These are phyloP conservation scores for Diphasiastrum complanatum DNA, from an alignment of 83 land plant genomes.

Conservation along the genomic window DNA sequence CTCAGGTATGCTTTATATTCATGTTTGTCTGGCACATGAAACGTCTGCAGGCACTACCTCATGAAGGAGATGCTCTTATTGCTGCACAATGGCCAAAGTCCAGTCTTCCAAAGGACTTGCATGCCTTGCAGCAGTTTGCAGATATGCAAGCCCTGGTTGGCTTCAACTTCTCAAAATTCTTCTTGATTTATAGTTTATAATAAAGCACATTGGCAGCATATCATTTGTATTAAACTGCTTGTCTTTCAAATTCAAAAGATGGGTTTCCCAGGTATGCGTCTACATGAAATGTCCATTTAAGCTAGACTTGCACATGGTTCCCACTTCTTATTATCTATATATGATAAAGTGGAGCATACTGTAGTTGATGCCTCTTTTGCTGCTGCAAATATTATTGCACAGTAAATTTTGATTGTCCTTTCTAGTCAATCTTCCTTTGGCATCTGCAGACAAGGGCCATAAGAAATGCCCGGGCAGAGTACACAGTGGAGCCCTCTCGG, in stretches of 20 bases:
- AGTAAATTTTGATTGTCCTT: not conserved
- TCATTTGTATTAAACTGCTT: no score
- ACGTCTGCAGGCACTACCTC: slow-evolving; percentile 71
- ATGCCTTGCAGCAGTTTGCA: slow-evolving; percentile 61
- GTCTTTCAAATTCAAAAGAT: no score
- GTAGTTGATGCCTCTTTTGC: no score
- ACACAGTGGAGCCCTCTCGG: slow-evolving; percentile 86
- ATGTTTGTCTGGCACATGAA: not conserved
- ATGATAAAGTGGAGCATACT: no score
- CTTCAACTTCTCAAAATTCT: slow-evolving; percentile 9
- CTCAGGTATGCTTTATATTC: slow-evolving; percentile 1
- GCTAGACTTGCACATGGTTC: no score
- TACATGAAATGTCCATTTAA: no score
- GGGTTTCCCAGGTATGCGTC: no score
- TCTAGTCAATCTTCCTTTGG: not conserved
- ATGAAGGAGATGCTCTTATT: slow-evolving; percentile 52
- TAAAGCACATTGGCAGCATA: no score
- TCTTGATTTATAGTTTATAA: no score
- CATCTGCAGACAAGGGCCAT: slow-evolving; percentile 56
- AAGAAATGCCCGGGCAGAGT: slow-evolving; percentile 89
- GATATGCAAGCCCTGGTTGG: slow-evolving; percentile 71
- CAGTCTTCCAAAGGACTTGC: slow-evolving; percentile 53
- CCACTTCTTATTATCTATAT: no score
- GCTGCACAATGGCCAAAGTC: slow-evolving; percentile 72
- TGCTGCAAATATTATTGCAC: not conserved